phyloP scores from a whole-genome alignment of 2,329 filamentous ascomycete species.

The Eutypa lata region DNA sequence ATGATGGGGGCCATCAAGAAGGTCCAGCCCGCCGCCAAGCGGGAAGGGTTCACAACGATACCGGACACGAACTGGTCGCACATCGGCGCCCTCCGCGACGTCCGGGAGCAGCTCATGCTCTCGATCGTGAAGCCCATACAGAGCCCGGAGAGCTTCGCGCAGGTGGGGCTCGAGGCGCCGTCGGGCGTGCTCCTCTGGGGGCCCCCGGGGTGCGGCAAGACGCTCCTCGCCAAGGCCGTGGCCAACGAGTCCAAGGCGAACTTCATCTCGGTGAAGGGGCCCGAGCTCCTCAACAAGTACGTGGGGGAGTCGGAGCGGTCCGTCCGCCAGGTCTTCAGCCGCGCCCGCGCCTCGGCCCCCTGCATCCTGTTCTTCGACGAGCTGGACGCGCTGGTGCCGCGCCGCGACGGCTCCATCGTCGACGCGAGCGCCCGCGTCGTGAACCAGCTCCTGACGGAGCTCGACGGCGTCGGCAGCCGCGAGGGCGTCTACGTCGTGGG shows the following conservation, averaged over 20 bases:
- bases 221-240: conserved; percentile 90
- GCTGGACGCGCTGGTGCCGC: conserved; percentile 86
- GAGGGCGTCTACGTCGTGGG: conserved; percentile 91
- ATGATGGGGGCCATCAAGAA: conserved; percentile 73
- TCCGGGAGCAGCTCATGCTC: conserved; percentile 76
- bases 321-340: conserved; percentile 85
- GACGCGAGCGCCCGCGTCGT: conserved; percentile 88
- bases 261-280: conserved; percentile 97
- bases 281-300: conserved; percentile 95
- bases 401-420: conserved; percentile 71
- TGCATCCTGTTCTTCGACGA: conserved; percentile 99
- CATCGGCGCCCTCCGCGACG: conserved; percentile 78
- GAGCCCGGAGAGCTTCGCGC: conserved; percentile 71
- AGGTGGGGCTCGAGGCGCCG: conserved; percentile 74
- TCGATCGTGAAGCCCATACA: conserved; percentile 90
- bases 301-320: conserved; percentile 94
- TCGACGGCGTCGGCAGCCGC: conserved; percentile 79
- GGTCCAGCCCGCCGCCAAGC: conserved; percentile 77
- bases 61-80: conserved; percentile 91
- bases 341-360: conserved; percentile 80
- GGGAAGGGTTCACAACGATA: conserved; percentile 92
- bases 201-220: conserved; percentile 95
- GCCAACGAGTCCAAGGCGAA: conserved; percentile 95
- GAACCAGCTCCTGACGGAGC: conserved; percentile 89
- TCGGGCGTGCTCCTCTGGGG: conserved; percentile 94